Evolutionary conservation across 306 rosid genomes (phyloP), one percentile per base, ranked within the genome.

Genomic region (Acacia confusa): DNA sequence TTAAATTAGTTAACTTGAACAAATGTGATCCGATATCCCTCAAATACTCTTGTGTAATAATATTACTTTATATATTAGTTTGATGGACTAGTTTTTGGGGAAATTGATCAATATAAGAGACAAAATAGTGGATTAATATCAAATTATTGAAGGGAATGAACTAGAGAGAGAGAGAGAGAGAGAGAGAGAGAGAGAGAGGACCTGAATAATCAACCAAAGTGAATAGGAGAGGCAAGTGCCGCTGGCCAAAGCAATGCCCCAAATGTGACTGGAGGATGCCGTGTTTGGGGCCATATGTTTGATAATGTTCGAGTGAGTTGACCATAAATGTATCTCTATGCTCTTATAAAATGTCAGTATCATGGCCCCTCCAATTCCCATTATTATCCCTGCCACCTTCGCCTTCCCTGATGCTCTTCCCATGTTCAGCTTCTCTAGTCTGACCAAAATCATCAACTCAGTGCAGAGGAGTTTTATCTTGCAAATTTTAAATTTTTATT

Each of bases 351-450:
- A 79, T 16, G 87, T 76, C 22, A 84, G 65, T 16, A 80, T 41
- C 87, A 80, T 84, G 58, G 81, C 84, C 36, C 84, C 87, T 63
- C 84, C 65, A 5, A 76, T 70, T 52, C 87, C 82, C 32, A 70
- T 30, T 14, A 84, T 0, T 13, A 77, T 80, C 28, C 87, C 84
- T 22, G 34, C 2, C 45, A 84, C 76, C 50, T 76, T 84, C 0
- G 84, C 87, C 14, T 80, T 84, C 47, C 84, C 87, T 1, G 66
- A 9, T 63, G 25, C 17, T 80, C 64, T 76, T 76, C 70, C 20
- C 27, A 84, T 50, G 2, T 84, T 70, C 45, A 80, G 13, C 44
- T 63, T 84, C 52, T 80, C 84, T 34, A 84, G n/a, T 13, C 79
- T 84, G 36, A 8, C 28, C 24, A 9, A 55, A 55, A 36, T 36